phyloP scores from a whole-genome alignment of 179 eudicot species.

The Amaranthus tricolor region DNA sequence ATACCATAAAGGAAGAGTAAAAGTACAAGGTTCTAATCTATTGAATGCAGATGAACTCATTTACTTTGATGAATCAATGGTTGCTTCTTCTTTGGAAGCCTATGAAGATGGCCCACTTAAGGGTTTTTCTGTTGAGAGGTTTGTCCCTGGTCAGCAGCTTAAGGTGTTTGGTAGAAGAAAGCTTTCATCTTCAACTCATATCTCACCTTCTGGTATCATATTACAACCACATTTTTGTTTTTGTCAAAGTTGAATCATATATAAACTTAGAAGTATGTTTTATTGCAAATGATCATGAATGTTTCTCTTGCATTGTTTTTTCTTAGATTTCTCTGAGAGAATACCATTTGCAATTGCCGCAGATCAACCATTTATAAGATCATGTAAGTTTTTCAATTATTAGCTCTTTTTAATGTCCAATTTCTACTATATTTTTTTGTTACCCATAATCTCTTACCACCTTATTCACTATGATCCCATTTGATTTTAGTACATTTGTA shows the following conservation, averaged over 20 bases:
- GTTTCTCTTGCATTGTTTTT: background rate
- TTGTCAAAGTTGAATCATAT: background rate
- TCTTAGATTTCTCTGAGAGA: slow-evolving; percentile 50
- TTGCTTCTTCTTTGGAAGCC: slow-evolving; percentile 62
- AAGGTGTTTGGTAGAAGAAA: slow-evolving; percentile 83
- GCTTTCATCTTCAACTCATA: slow-evolving; percentile 17
- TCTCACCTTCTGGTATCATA: background rate
- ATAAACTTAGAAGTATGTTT: no score
- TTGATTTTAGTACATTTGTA: no score
- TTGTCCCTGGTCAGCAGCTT: slow-evolving; percentile 62
- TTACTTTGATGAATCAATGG: slow-evolving; percentile 75
- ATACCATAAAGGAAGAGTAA: slow-evolving; percentile 53
- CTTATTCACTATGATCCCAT: no score
- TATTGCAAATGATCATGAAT: slow-evolving; percentile 1
- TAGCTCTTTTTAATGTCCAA: background rate
- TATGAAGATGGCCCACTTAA: slow-evolving; percentile 64
- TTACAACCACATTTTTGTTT: background rate
- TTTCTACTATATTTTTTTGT: background rate
- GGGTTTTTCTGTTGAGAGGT: slow-evolving; percentile 80
- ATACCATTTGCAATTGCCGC: slow-evolving; percentile 37
- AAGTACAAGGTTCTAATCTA: slow-evolving; percentile 52
- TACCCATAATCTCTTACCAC: background rate
- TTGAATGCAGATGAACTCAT: slow-evolving; percentile 65
- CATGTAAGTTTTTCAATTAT: slow-evolving; percentile 33
- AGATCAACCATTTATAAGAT: slow-evolving; percentile 41